Evolutionary conservation across 257 asterid genomes (phyloP).

Genomic region (Prunella vulgaris): DNA sequence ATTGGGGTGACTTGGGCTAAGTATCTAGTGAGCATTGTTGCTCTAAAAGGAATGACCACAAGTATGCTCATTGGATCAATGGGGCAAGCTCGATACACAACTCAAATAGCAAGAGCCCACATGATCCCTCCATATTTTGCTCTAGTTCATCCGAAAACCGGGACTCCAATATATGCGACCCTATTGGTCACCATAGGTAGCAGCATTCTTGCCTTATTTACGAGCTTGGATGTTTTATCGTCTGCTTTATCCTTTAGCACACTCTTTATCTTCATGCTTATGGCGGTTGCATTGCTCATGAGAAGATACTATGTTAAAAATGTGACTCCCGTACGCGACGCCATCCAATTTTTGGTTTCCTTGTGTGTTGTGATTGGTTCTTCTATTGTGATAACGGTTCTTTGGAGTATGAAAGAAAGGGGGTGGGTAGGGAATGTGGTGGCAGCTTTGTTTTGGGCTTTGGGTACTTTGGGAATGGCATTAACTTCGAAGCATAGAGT

Average conservation of each 20-base stretch:
- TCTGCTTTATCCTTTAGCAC: slow-evolving; percentile 84
- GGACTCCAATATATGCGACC: slow-evolving; percentile 84
- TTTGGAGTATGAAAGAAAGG: slow-evolving; percentile 44
- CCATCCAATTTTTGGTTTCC: slow-evolving; percentile 38
- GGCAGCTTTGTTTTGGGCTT: slow-evolving; percentile 45
- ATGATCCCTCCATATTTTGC: slow-evolving; percentile 96
- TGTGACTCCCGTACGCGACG: slow-evolving; percentile 47
- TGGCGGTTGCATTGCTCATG: slow-evolving; percentile 89
- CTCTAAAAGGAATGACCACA: slow-evolving; percentile 94
- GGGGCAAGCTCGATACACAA: slow-evolving; percentile 97
- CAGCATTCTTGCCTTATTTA: slow-evolving; percentile 72
- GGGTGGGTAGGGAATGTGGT: slow-evolving; percentile 48
- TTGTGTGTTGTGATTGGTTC: slow-evolving; percentile 50
- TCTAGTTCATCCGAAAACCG: slow-evolving; percentile 74
- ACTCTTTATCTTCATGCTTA: slow-evolving; percentile 90
- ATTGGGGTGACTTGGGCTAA: slow-evolving; percentile 86
- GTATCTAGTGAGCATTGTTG: slow-evolving; percentile 73
- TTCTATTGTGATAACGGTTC: slow-evolving; percentile 46
- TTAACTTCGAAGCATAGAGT: slow-evolving; percentile 55
- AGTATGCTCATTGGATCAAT: slow-evolving; percentile 90
- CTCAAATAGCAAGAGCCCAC: slow-evolving; percentile 89
- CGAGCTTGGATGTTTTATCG: slow-evolving; percentile 82
- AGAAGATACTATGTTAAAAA: slow-evolving; percentile 73
- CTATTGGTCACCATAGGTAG: slow-evolving; percentile 63
- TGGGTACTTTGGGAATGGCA: slow-evolving; percentile 71